These are phyloP conservation scores for Reticulascus tulasneorum DNA, from an alignment of 2,329 filamentous ascomycete species.

Conservation along the genomic window DNA sequence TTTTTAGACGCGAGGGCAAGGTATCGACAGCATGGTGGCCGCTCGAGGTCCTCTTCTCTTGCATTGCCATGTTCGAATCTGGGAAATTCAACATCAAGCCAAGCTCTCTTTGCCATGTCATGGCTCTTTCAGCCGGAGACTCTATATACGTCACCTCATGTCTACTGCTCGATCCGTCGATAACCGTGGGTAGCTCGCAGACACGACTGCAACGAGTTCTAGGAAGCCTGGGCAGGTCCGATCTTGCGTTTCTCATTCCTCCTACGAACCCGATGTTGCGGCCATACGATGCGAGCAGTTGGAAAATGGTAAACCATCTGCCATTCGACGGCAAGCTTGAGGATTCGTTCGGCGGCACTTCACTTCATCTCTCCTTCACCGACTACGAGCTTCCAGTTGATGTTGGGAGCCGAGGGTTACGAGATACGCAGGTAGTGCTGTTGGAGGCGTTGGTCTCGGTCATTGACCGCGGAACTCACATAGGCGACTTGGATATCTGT, in stretches of 20 bases:
- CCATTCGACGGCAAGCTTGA: neutral
- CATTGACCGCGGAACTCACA: neutral
- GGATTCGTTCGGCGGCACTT: neutral
- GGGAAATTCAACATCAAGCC: neutral
- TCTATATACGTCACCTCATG: neutral
- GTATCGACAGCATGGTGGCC: no score
- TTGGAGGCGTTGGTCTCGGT: neutral
- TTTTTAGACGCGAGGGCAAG: no score
- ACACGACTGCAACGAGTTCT: neutral
- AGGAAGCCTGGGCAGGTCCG: neutral
- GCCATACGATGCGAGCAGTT: neutral
- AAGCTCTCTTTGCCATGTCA: neutral
- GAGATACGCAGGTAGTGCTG: neutral
- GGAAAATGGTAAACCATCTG: neutral
- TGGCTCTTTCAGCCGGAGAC: slow-evolving; percentile 1
- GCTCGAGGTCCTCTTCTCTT: no score
- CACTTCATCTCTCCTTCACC: slow-evolving; percentile 1
- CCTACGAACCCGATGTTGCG: neutral
- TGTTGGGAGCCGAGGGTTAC: neutral
- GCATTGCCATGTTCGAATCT: slow-evolving; percentile 1
- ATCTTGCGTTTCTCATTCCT: neutral
- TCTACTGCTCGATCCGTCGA: neutral
- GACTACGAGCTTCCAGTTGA: neutral
- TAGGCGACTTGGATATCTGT: slow-evolving; percentile 1
- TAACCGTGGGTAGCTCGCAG: neutral